These are phyloP conservation scores for Apiotrichum porosum DNA, from an alignment of 1,284 basidiomycete genomes.

Conservation along the genomic window DNA sequence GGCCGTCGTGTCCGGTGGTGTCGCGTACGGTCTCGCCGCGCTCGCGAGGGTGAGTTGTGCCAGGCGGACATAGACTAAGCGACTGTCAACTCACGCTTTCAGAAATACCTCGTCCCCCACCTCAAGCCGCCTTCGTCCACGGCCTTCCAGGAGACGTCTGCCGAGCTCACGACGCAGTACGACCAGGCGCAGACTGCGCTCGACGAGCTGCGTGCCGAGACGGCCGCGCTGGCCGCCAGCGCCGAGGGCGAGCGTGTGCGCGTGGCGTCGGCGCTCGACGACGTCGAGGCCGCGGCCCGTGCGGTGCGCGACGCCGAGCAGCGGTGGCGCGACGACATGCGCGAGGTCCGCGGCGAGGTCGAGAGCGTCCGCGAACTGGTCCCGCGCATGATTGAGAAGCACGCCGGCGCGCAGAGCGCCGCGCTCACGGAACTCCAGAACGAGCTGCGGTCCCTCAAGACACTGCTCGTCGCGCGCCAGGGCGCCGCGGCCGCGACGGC, in stretches of 20 bases:
- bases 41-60: constrained; percentile 65
- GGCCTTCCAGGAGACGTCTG: constrained; percentile 82
- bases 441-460: constrained; percentile 91
- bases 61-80: neutral
- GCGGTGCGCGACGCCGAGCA: constrained; percentile 54
- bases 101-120: constrained; percentile 92
- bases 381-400: constrained; percentile 94
- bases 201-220: constrained; percentile 50
- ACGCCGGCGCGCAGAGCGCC: constrained; percentile 73
- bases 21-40: constrained; percentile 81
- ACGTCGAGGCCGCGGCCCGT: constrained; percentile 63
- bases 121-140: constrained; percentile 82
- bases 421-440: constrained; percentile 65
- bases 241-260: constrained; percentile 78
- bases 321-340: constrained; percentile 80
- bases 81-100: constrained; percentile 2
- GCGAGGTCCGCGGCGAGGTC: constrained; percentile 85
- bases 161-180: constrained; percentile 82
- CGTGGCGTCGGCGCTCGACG: constrained; percentile 70
- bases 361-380: constrained; percentile 72
- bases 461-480: constrained; percentile 76
- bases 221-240: constrained; percentile 70
- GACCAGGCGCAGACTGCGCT: constrained; percentile 82
- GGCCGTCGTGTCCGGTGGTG: constrained; percentile 80
- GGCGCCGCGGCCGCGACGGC: constrained; percentile 1